Evolutionary conservation across 169 alveolate species (phyloP).

Genomic region (Plasmodium malariae): DNA sequence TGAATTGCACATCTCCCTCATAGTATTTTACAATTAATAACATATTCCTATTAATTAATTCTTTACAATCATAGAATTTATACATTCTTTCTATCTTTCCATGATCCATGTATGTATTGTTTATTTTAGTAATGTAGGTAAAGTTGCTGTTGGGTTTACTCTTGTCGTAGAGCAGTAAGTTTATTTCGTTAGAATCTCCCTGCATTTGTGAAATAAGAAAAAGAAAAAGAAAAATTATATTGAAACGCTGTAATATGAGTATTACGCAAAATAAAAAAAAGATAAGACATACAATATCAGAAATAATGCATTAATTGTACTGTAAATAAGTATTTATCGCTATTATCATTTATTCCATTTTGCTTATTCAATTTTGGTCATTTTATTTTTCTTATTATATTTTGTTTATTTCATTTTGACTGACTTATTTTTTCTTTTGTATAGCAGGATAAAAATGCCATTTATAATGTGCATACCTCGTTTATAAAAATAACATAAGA

Average conservation of each 20-base stretch:
- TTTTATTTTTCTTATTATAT: too few species aligned
- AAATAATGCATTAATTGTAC: too few species aligned
- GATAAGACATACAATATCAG: background rate
- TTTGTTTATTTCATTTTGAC: background rate
- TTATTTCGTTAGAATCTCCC: slow-evolving; percentile 54
- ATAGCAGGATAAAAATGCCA: background rate
- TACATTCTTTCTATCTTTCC: slow-evolving; percentile 38
- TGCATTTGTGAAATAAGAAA: background rate
- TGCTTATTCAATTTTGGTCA: too few species aligned
- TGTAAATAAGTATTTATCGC: too few species aligned
- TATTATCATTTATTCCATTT: too few species aligned
- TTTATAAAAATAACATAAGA: slow-evolving; percentile 45
- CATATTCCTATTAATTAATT: slow-evolving; percentile 44
- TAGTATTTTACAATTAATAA: slow-evolving; percentile 50
- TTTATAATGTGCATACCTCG: slow-evolving; percentile 21
- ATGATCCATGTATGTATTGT: slow-evolving; percentile 50
- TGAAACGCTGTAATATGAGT: background rate
- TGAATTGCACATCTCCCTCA: slow-evolving; percentile 40
- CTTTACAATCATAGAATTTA: slow-evolving; percentile 60
- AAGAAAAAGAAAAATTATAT: background rate
- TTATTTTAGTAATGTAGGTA: slow-evolving; percentile 49
- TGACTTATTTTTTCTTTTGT: background rate
- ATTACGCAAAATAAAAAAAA: background rate
- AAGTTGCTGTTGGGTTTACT: slow-evolving; percentile 29
- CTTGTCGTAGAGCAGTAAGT: slow-evolving; percentile 26